Conservation (phyloP, 306 rosid species). For the Cicer pinnatifidum region DNA sequence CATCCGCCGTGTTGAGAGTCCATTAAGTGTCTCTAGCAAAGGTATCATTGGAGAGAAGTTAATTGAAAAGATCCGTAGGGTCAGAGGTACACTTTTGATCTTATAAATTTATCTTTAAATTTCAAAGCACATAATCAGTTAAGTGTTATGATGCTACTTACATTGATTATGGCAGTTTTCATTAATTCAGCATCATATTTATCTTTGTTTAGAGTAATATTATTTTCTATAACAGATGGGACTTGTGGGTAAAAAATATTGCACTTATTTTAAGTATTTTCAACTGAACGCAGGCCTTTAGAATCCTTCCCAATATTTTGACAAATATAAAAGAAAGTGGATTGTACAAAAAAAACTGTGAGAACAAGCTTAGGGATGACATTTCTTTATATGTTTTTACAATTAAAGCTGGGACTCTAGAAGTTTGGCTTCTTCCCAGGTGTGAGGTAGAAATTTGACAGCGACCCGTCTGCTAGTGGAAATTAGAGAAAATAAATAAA, state of each 20-base stretch:
- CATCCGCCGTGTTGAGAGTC: conserved; percentile 70
- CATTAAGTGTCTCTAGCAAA: conserved; percentile 63
- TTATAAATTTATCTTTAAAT: conserved; percentile 35
- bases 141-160: conserved; percentile 20
- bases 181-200: conserved; percentile 32
- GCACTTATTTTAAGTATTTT: background rate
- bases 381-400: background rate
- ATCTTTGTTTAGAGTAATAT: conserved; percentile 17
- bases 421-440: conserved; percentile 30
- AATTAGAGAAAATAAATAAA: conserved; percentile 29
- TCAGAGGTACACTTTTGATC: conserved; percentile 68
- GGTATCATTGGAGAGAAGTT: conserved; percentile 81
- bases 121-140: conserved; percentile 1
- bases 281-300: background rate
- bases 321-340: conserved; percentile 29
- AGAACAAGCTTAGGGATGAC: conserved; percentile 29
- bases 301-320: conserved; percentile 1
- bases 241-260: background rate
- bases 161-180: background rate
- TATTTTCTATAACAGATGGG: conserved; percentile 6
- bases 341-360: conserved; percentile 32
- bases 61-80: conserved; percentile 84
- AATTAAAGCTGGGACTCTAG: conserved; percentile 20
- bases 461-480: conserved; percentile 25
- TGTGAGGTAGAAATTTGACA: conserved; percentile 29